Evolutionary conservation across 257 asterid genomes (phyloP), one percentile per base, ranked within the genome.

Genomic region (Petrea volubilis): DNA sequence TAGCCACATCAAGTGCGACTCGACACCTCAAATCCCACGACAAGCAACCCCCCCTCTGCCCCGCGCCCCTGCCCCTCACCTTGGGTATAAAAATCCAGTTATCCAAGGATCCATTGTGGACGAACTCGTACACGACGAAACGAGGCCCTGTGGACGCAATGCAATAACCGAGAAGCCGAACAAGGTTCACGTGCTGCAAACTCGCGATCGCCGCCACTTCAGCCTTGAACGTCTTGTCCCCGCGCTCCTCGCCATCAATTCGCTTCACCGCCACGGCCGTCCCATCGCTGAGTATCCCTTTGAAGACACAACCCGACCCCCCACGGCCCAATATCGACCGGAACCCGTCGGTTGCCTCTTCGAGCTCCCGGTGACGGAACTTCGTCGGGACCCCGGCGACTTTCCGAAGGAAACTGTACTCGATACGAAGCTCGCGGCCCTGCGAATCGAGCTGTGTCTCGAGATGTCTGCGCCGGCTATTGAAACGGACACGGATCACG

Each of bases 161-260:
- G 71, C 86, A 85, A 25, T 79, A 91, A 3, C 97, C 97, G 1
- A 88, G 64, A 28, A 91, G 91, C 9, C 95, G 87, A 3, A 80
- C 90, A 0, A 91, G 96, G n/a, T 91, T 87, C 0, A 87, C 86
- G 23, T 91, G 97, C 57, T 91, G 97, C n/a, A 91, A 80, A 25
- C 96, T 89, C 0, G 96, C 91, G 14, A 91, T 87, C 0, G 97
- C 97, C 1, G 92, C 83, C 4, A 87, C 97, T 53, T 91, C 97
- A 0, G 97, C 83, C 61, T 79, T 87, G 78, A 91, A 91, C 5
- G 77, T 83, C 71, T 71, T 84, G 36, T 89, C 95, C 6, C 91
- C 95, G 1, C 81, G 79, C 50, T 87, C 97, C 23, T 86, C 97
- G 49, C 94, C 93, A 14, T 85, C 86, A 2, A 91, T 85, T 79